Conservation (phyloP, 306 rosid species). For the Glycine tomentella region DNA sequence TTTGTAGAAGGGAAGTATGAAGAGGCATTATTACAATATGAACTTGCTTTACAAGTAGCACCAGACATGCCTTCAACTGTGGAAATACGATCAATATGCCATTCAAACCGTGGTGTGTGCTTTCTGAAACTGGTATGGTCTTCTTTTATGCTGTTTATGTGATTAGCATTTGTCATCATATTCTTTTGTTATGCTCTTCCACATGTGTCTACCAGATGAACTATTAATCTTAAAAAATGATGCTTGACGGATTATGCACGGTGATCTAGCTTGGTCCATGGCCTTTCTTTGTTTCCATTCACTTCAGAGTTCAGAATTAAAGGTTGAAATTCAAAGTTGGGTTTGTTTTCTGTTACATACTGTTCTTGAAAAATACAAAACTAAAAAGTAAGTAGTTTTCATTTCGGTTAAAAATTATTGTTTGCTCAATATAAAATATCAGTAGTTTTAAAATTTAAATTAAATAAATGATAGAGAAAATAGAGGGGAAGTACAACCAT, state of each 20-base stretch:
- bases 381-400: background rate
- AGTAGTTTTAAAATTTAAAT: background rate
- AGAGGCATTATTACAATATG: conserved; percentile 78
- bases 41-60: conserved; percentile 68
- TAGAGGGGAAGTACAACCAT: conserved; percentile 15
- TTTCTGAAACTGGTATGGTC: conserved; percentile 72
- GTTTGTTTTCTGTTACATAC: background rate
- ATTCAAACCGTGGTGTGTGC: conserved; percentile 78
- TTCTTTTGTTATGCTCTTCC: conserved; percentile 24
- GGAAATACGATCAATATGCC: conserved; percentile 79
- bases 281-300: background rate
- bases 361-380: background rate
- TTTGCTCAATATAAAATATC: background rate
- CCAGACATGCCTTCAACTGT: conserved; percentile 74
- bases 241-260: too few relatives aligned
- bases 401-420: background rate
- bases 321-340: background rate
- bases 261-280: background rate
- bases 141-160: conserved; percentile 20
- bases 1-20: conserved; percentile 73
- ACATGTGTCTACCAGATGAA: background rate
- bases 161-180: background rate
- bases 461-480: background rate
- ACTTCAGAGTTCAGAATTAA: too few relatives aligned
- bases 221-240: background rate